Percentiles rank a stretch among this genome's conserved stretches.
phyloP scores from a whole-genome alignment of 345 rosid genomes.

The Lepidium didymum region DNA sequence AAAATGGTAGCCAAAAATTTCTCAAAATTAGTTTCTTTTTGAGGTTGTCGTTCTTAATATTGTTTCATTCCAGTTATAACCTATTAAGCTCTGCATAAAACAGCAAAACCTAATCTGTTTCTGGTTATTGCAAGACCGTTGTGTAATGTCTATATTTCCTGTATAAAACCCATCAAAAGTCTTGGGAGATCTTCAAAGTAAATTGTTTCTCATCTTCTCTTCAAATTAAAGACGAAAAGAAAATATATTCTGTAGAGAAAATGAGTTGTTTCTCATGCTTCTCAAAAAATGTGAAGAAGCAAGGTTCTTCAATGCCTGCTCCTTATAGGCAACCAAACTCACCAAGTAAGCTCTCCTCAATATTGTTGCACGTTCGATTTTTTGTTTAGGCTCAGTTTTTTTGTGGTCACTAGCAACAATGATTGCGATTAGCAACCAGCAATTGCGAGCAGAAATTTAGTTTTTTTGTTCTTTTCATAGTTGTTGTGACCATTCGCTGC shows the following conservation, averaged over 20 bases:
- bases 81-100: conserved; percentile 1
- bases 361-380: neutral
- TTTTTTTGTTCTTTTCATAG: too few species aligned
- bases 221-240: too few species aligned
- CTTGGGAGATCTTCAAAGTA: neutral
- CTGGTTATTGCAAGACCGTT: neutral
- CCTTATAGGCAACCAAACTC: conserved; percentile 10
- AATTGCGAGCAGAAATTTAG: too few species aligned
- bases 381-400: too few species aligned
- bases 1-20: neutral
- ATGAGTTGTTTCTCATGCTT: conserved; percentile 25
- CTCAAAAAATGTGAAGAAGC: neutral
- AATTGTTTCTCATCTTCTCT: too few species aligned
- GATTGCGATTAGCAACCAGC: too few species aligned
- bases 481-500: too few species aligned
- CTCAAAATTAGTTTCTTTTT: neutral
- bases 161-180: neutral
- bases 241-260: neutral
- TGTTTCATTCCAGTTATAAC: neutral
- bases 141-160: neutral
- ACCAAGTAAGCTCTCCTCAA: conserved; percentile 5
- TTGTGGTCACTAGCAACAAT: too few species aligned
- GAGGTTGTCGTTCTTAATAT: neutral
- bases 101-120: conserved; percentile 4
- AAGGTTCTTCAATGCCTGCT: conserved; percentile 17